phyloP scores from a whole-genome alignment of 768 basidiomycete species.

The Trametes punicea region DNA sequence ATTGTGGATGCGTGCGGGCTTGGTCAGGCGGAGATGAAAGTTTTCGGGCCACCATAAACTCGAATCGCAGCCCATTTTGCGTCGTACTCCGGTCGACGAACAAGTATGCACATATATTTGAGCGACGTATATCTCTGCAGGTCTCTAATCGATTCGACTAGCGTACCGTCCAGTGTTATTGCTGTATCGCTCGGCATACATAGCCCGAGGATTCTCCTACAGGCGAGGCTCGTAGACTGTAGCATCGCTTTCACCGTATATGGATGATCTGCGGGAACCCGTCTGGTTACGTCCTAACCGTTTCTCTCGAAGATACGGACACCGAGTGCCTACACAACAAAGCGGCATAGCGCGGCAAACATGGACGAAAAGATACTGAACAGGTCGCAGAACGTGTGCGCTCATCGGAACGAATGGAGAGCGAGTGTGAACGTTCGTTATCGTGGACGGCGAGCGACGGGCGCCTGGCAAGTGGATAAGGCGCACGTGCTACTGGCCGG shows the following conservation, averaged over 20 bases:
- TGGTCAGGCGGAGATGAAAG: conserved; percentile 13
- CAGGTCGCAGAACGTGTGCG: neutral
- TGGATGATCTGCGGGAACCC: conserved; percentile 8
- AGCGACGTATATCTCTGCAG: neutral
- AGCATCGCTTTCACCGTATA: neutral
- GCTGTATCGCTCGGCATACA: neutral
- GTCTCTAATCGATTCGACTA: neutral
- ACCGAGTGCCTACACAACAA: neutral
- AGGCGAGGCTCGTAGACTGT: neutral
- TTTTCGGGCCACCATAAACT: conserved; percentile 4
- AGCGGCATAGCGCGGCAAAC: neutral
- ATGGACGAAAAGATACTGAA: neutral
- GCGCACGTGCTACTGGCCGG: conserved; percentile 15
- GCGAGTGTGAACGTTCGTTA: conserved; percentile 16
- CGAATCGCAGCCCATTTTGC: no score
- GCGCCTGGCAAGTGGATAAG: conserved; percentile 5
- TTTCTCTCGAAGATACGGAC: neutral
- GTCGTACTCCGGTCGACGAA: no score
- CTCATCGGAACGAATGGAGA: neutral
- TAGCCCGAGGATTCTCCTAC: neutral
- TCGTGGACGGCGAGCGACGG: neutral
- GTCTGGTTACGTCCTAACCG: conserved; percentile 1
- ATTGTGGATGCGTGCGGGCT: conserved; percentile 59
- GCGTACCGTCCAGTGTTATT: neutral
- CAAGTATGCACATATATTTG: neutral